These are phyloP conservation scores for Parafenestella ontariensis DNA, from an alignment of 2,329 filamentous ascomycete species.

Conservation along the genomic window DNA sequence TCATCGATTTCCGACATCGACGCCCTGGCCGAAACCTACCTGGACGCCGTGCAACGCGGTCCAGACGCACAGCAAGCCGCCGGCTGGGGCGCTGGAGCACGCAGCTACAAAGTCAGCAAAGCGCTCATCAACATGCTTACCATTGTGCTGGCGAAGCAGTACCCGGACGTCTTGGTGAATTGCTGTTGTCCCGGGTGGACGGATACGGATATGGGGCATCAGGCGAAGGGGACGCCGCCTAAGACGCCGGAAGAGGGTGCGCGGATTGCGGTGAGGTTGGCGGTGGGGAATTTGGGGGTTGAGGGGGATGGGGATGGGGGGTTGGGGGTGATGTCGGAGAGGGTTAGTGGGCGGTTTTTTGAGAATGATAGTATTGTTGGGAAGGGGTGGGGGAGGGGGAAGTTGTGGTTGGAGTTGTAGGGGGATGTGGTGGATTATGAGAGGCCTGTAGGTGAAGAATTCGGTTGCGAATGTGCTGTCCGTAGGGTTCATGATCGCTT, in stretches of 20 bases:
- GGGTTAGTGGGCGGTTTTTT: conserved; percentile 21
- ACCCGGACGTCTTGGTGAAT: conserved; percentile 14
- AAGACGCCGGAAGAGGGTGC: conserved; percentile 27
- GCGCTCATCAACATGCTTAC: conserved; percentile 26
- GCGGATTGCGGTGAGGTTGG: conserved; percentile 17
- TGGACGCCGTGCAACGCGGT: not conserved
- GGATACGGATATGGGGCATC: conserved; percentile 31
- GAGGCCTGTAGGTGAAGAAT: no score
- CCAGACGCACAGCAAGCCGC: conserved; percentile 1
- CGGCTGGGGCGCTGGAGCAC: conserved; percentile 16
- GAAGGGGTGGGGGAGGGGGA: conserved; percentile 17
- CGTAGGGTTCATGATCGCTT: no score
- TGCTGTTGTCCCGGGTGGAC: conserved; percentile 33
- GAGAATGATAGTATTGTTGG: conserved; percentile 18
- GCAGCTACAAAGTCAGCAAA: conserved; percentile 34
- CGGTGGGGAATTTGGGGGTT: conserved; percentile 21
- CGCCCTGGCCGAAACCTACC: conserved; percentile 6
- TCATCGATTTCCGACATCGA: conserved; percentile 7
- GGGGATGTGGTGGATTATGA: no score
- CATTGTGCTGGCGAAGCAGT: conserved; percentile 17
- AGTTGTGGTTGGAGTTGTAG: conserved; percentile 12
- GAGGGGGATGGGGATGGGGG: conserved; percentile 11
- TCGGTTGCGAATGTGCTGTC: no score
- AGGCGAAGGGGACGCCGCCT: conserved; percentile 18
- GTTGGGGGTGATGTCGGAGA: not conserved